Conservation (phyloP, 306 rosid genomes). For the Calophaca sinica region DNA sequence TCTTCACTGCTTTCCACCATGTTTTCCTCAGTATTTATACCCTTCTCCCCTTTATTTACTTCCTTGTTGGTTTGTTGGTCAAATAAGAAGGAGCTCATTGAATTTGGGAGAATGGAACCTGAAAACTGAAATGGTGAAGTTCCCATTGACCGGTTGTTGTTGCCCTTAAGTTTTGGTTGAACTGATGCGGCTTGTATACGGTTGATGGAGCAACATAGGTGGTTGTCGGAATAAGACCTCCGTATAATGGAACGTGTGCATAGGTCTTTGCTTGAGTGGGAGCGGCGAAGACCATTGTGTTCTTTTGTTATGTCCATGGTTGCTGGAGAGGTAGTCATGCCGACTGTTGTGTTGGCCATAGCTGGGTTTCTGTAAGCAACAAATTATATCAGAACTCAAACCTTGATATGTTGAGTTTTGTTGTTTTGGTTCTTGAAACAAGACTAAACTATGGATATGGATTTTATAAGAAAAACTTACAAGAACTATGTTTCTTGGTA, state of each 20-base stretch:
- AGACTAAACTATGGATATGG: constrained; percentile 24
- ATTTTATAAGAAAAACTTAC: constrained; percentile 42
- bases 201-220: constrained; percentile 57
- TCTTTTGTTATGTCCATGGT: constrained; percentile 52
- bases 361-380: constrained; percentile 13
- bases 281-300: constrained; percentile 58
- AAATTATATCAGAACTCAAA: constrained; percentile 25
- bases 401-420: constrained; percentile 2
- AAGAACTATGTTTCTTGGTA: constrained; percentile 50
- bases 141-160: constrained; percentile 49
- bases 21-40: constrained; percentile 43
- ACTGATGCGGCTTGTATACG: constrained; percentile 53
- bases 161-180: constrained; percentile 64
- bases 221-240: constrained; percentile 73
- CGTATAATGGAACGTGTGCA: constrained; percentile 47
- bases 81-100: constrained; percentile 64
- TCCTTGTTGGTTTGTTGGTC: constrained; percentile 62
- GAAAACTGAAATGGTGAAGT: constrained; percentile 69
- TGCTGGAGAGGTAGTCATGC: constrained; percentile 63
- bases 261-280: constrained; percentile 64
- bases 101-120: constrained; percentile 68
- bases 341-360: constrained; percentile 66
- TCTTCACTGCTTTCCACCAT: constrained; percentile 46
- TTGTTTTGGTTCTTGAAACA: constrained; percentile 48
- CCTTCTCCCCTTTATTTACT: constrained; percentile 49